Conservation (phyloP, 2,329 filamentous ascomycete genomes). For the Pyrenophora seminiperda region DNA sequence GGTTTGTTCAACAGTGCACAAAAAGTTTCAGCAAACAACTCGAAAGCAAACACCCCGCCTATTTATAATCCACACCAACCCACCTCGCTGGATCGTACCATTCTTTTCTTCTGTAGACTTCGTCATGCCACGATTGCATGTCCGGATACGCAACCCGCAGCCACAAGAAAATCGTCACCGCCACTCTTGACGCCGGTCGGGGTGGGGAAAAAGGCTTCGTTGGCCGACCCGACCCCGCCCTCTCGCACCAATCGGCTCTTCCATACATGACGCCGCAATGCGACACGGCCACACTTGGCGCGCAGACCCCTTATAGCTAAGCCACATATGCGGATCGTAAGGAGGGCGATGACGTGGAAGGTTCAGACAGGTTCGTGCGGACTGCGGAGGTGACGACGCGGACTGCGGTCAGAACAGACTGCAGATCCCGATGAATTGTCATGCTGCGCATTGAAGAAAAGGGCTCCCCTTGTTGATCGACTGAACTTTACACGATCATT, state of each 20-base stretch:
- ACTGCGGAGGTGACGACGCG: neutral
- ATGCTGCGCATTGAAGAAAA: neutral
- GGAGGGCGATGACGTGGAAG: conserved; percentile 10
- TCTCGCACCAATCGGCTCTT: conserved; percentile 3
- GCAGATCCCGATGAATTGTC: neutral
- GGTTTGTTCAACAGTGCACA: neutral
- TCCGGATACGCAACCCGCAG: neutral
- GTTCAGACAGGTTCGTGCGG: neutral
- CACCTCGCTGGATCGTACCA: neutral
- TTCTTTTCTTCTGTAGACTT: neutral
- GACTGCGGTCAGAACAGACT: too few relatives aligned
- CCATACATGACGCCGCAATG: neutral
- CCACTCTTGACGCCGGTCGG: conserved; percentile 3
- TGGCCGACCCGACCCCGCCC: conserved; percentile 5
- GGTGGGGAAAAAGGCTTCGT: conserved; percentile 1
- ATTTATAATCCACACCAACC: neutral
- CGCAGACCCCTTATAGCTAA: neutral
- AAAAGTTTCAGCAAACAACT: neutral
- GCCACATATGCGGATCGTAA: neutral
- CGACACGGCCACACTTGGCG: conserved; percentile 4
- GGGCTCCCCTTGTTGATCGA: too few relatives aligned
- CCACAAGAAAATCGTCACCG: conserved; percentile 10
- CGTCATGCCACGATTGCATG: neutral
- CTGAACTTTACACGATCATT: neutral
- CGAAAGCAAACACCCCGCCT: neutral